Evolutionary conservation across 23 red algal species (phyloP), one percentile per base, ranked within the genome.

Genomic region (Agarophyton chilense): DNA sequence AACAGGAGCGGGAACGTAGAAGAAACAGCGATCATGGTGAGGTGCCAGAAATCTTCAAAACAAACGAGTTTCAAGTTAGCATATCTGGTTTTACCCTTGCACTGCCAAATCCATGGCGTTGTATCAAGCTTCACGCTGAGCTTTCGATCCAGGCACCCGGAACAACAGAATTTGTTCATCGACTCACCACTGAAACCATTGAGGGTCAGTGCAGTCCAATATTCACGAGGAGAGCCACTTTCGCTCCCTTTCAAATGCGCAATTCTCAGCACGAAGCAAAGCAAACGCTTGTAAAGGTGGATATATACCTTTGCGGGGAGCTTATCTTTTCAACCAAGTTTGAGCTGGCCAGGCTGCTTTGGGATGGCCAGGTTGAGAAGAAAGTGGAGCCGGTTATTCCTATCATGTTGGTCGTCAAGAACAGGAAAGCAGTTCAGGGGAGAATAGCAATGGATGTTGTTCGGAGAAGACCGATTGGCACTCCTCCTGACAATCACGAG

Each of bases 201-300:
- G 44, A 47, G 21, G 82, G 64, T 6, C 29, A 22, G 24, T 40
- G 60, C 39, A 86, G 64, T 64, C 82, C 82, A 53, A 52, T 46
- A 26, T 86, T 86, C 21, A 53, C 44, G 14, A 86, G 7, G 10
- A 47, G 31, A 55, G 82, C 64, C 32, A 52, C 26, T 50, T 86
- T 86, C 49, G 22, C 40, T 49, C 64, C 82, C 2, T 50, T 86
- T 43, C 8, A 31, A 4, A 72, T 86, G 82, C 6, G 10, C 19
- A 57, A 86, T 19, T 86, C 82, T n/a, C 82, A 86, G 50, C 39
- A 32, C 64, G n/a, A 71, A 45, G 82, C 82, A 2, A 71, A 25
- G 47, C 22, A 31, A 26, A 70, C 82, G 11, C 26, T 86, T 42
- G 29, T 86, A 10, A 63, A 67, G 65, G 60, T 86, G 32, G 82